Percentiles rank a stretch among this genome's conserved stretches.
phyloP scores from a whole-genome alignment of 75 land plant species.

The Cryptomeria japonica region DNA sequence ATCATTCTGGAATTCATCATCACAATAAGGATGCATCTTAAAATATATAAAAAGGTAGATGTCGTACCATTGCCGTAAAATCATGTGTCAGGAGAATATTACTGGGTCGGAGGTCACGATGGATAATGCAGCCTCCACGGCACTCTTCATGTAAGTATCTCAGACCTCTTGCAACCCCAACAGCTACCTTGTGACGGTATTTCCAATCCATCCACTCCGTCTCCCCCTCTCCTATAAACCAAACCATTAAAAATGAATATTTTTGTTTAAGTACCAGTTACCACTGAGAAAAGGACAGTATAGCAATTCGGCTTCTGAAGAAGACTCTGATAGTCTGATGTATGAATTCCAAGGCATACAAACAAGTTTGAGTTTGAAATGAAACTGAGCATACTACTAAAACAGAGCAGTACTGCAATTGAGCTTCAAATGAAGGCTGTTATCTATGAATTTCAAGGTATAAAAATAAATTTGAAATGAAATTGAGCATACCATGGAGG shows the following conservation, averaged over 20 bases:
- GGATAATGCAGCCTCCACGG: conserved; percentile 36
- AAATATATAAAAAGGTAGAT: conserved; percentile 11
- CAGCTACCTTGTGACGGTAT: conserved; percentile 26
- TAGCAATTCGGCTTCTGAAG: background rate
- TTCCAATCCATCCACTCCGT: conserved; percentile 30
- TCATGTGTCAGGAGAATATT: conserved; percentile 49
- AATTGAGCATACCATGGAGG: conserved; percentile 30
- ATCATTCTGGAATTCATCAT: too few species aligned
- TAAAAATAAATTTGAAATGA: background rate
- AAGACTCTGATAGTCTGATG: too few species aligned
- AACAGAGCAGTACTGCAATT: background rate
- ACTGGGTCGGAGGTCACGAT: conserved; percentile 40
- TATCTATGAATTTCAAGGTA: background rate
- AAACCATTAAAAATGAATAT: background rate
- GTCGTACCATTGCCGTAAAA: conserved; percentile 36
- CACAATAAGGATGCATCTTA: too few species aligned
- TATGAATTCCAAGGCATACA: background rate
- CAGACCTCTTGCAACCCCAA: conserved; percentile 38
- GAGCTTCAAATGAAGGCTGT: background rate
- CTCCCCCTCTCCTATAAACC: conserved; percentile 11
- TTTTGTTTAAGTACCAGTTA: too few species aligned
- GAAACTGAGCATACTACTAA: background rate
- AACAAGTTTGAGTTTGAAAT: too few species aligned
- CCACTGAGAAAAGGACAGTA: background rate
- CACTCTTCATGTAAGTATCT: conserved; percentile 47